Percentiles rank a stretch among this genome's conserved stretches.
These are phyloP conservation scores for Artemisia annua DNA, from an alignment of 129 eudicot species.

Conservation along the genomic window DNA sequence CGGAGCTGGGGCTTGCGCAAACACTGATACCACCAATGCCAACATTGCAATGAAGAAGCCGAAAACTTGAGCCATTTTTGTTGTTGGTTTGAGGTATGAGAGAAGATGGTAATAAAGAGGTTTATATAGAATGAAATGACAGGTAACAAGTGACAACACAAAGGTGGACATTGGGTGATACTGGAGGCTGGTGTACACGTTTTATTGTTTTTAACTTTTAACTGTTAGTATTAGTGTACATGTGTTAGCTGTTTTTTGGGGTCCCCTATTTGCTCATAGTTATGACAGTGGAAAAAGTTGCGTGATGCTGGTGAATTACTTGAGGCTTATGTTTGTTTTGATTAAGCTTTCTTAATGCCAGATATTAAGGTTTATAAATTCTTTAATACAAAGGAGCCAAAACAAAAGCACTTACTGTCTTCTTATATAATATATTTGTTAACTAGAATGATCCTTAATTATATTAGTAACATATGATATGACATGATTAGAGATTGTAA, in stretches of 20 bases:
- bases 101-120: conserved; percentile 8
- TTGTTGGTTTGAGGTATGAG: not conserved
- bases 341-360: not conserved
- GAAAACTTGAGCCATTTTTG: conserved; percentile 29
- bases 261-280: not conserved
- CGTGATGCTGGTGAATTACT: not conserved
- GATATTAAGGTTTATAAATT: not conserved
- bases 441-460: no score
- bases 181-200: conserved; percentile 24
- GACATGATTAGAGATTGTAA: no score
- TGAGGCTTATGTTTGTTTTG: not conserved
- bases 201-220: conserved; percentile 16
- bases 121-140: not conserved
- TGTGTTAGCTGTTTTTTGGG: not conserved
- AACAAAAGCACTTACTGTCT: not conserved
- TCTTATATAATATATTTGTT: not conserved
- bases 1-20: conserved; percentile 39
- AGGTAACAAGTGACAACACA: conserved; percentile 24
- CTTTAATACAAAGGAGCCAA: not conserved
- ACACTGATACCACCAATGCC: conserved; percentile 21
- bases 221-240: not conserved
- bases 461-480: no score
- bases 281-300: not conserved
- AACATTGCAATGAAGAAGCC: conserved; percentile 29
- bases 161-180: conserved; percentile 23